phyloP scores from a whole-genome alignment of 306 rosid genomes.

The Cucurbita argyrosperma region DNA sequence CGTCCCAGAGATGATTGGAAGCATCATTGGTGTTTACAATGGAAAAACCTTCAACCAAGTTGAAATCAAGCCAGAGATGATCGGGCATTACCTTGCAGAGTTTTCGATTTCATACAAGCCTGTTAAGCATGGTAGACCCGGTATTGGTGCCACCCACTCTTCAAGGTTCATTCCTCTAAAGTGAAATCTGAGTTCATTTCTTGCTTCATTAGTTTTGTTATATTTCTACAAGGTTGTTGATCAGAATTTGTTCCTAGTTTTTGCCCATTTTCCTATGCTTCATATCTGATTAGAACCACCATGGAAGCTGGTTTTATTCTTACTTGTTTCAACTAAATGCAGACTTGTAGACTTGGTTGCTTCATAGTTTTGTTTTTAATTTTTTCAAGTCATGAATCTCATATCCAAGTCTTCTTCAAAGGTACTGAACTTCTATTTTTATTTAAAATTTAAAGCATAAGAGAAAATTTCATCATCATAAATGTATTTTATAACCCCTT shows the following conservation, averaged over 20 bases:
- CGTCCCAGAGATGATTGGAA: conserved; percentile 76
- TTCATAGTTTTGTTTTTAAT: neutral
- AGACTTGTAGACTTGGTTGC: neutral
- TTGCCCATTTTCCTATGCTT: neutral
- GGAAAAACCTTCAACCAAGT: conserved; percentile 83
- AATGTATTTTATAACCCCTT: neutral
- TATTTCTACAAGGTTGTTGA: conserved; percentile 8
- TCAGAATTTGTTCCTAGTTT: conserved; percentile 9
- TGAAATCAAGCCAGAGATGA: conserved; percentile 79
- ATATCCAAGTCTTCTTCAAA: neutral
- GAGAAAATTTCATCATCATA: no score
- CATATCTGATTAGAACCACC: neutral
- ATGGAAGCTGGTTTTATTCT: neutral
- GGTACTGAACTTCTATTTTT: no score
- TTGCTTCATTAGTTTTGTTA: conserved; percentile 9
- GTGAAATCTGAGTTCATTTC: conserved; percentile 25
- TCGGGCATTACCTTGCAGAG: conserved; percentile 79
- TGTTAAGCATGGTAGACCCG: conserved; percentile 94
- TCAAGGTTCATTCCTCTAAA: conserved; percentile 94
- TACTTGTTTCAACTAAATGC: neutral
- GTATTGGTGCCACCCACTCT: conserved; percentile 96
- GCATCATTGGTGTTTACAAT: conserved; percentile 69
- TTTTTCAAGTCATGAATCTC: neutral
- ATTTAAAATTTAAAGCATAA: no score
- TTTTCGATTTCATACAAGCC: conserved; percentile 87